These are phyloP conservation scores for Wickerhamomyces ciferrii DNA, from an alignment of 805 yeast genomes.

Conservation along the genomic window DNA sequence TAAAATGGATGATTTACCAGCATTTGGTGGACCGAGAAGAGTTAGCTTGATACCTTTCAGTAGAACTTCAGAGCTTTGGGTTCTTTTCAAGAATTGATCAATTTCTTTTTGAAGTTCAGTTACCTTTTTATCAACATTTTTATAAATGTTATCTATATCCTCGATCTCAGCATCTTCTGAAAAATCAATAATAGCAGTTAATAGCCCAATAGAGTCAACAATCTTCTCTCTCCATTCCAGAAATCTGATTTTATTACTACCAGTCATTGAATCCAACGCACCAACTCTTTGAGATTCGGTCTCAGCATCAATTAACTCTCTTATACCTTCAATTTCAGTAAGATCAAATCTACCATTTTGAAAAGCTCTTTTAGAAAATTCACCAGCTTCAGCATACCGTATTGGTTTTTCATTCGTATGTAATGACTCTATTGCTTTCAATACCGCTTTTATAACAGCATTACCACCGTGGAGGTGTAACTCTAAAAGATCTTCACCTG, in stretches of 20 bases:
- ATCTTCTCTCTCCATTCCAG: constrained; percentile 62
- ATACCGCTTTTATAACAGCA: constrained; percentile 70
- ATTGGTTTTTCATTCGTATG: constrained; percentile 40
- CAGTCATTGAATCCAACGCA: constrained; percentile 69
- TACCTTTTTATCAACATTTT: constrained; percentile 41
- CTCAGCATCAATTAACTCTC: constrained; percentile 88
- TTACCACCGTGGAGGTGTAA: constrained; percentile 93
- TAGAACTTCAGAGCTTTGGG: constrained; percentile 56
- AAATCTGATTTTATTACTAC: constrained; percentile 53
- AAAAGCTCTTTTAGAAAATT: constrained; percentile 84
- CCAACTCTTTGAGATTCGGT: constrained; percentile 83
- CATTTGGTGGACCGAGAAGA: constrained; percentile 89
- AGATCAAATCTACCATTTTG: constrained; percentile 79
- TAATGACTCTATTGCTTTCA: constrained; percentile 51
- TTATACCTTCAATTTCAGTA: constrained; percentile 86
- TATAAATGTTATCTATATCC: constrained; percentile 50
- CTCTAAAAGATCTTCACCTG: constrained; percentile 90
- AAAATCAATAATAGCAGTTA: constrained; percentile 90
- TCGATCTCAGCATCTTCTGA: constrained; percentile 90
- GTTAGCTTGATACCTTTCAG: constrained; percentile 69
- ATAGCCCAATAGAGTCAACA: constrained; percentile 60
- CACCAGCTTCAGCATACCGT: constrained; percentile 89
- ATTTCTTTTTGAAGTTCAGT: constrained; percentile 39
- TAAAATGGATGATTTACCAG: constrained; percentile 87
- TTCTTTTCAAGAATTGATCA: constrained; percentile 31